A percentile compares a stretch with the other conserved stretches of the same genome.
phyloP scores from a whole-genome alignment of 495 filamentous ascomycete genomes.

The Neurospora sp. region DNA sequence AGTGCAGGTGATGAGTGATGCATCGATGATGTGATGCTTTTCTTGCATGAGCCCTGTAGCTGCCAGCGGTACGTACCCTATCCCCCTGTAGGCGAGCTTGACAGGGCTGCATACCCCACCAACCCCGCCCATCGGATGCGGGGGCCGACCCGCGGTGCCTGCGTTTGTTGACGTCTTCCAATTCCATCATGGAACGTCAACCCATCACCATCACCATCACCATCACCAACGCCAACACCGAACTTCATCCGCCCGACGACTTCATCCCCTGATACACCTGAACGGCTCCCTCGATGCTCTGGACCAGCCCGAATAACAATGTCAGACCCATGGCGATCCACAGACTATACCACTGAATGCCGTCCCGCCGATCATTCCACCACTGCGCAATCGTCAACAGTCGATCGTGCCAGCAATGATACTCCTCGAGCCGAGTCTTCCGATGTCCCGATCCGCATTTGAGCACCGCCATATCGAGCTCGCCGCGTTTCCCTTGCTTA shows the following conservation, averaged over 20 bases:
- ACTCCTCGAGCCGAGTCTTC: slow-evolving; percentile 26
- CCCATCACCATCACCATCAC: neutral
- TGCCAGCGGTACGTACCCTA: neutral
- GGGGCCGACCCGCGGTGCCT: neutral
- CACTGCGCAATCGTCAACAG: slow-evolving; percentile 38
- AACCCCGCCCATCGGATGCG: neutral
- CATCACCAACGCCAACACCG: neutral
- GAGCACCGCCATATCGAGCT: neutral
- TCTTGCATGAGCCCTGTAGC: neutral
- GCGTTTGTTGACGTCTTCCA: neutral
- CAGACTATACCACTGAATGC: slow-evolving; percentile 44
- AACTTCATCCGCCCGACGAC: neutral
- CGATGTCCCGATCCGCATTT: neutral
- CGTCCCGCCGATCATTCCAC: slow-evolving; percentile 43
- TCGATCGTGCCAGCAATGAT: slow-evolving; percentile 40
- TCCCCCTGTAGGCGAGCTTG: neutral
- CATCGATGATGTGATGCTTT: neutral
- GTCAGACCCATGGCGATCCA: slow-evolving; percentile 43
- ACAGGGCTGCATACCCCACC: neutral
- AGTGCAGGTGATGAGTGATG: neutral
- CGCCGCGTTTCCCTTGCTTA: neutral
- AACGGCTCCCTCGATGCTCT: slow-evolving; percentile 36
- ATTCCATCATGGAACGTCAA: neutral
- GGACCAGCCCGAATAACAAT: slow-evolving; percentile 41
- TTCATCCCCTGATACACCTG: slow-evolving; percentile 26